Percentiles rank a stretch among this genome's conserved stretches.
phyloP scores from a whole-genome alignment of 345 rosid species.

The Moricandia arvensis region DNA sequence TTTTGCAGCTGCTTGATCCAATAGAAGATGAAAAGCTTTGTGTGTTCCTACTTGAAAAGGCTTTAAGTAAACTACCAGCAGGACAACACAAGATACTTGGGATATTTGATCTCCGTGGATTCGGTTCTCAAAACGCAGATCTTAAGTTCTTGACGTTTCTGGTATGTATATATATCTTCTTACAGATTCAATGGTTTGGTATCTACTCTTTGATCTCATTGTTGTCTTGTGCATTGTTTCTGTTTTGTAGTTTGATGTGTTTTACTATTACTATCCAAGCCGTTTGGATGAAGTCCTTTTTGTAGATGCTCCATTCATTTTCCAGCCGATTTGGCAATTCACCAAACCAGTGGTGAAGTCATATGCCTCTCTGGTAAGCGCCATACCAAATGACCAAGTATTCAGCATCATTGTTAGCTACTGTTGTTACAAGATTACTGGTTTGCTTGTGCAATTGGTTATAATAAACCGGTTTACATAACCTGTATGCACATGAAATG shows the following conservation, averaged over 20 bases:
- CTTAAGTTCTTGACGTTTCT: constrained; percentile 68
- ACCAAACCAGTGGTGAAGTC: not conserved
- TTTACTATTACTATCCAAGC: constrained; percentile 86
- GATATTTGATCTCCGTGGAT: constrained; percentile 76
- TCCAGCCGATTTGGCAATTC: not conserved
- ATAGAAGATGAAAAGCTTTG: constrained; percentile 78
- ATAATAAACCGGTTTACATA: not conserved
- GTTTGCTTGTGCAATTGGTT: not conserved
- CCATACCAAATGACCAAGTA: constrained; percentile 7
- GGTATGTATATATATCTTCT: constrained; percentile 44
- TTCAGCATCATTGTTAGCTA: not conserved
- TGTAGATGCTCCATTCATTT: constrained; percentile 68
- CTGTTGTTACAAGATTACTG: not conserved
- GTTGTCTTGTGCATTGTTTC: not conserved
- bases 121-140: constrained; percentile 66
- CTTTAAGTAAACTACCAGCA: constrained; percentile 64
- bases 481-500: not conserved
- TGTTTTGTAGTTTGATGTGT: constrained; percentile 73
- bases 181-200: constrained; percentile 14
- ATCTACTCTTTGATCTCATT: not conserved
- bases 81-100: constrained; percentile 76
- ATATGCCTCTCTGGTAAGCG: constrained; percentile 75
- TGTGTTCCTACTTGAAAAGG: constrained; percentile 69
- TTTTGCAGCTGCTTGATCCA: constrained; percentile 60
- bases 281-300: constrained; percentile 82